Evolutionary conservation across 768 basidiomycete genomes (phyloP), one percentile per base, ranked within the genome.

Genomic region (Kwoniella europaea): DNA sequence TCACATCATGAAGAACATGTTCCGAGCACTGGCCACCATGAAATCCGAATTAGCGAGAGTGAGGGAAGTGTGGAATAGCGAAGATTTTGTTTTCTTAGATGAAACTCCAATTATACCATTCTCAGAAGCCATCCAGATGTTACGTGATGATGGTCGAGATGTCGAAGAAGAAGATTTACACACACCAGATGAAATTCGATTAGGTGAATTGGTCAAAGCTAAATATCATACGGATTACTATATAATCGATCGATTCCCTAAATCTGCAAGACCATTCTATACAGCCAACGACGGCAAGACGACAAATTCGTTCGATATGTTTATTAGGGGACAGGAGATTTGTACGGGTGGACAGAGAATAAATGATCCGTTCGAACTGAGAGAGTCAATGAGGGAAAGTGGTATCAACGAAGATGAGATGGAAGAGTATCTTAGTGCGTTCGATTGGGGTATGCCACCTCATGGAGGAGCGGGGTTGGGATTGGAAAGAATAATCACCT

Each of bases 261-360:
- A 93, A 85, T 91, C 87, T 29, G 88, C 97, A 63, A 91, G 95
- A 57, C 96, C 95, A 3, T 98, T 98, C 86, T 98, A 98, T 85
- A 98, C 95, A 58, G 97, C 97, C 94, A 87, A 88, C 67, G 91
- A 96, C 83, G 90, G 91, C 1, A 93, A 94, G 76, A 76, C 79
- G 72, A 66, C 96, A 50, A 97, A 98, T 84, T 97, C 95, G 20
- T 98, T 98, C 82, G 95, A 98, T 85, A 97, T 98, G 86, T 98
- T 98, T 88, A 94, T 98, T 91, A 89, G 95, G 24, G 95, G 95
- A 13, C 94, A 98, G 85, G 95, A 98, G 83, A 97, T 98, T 79
- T 88, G 97, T 53, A 97, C 96, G 1, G 95, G 95, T 16, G 95
- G 94, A 20, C 95, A 98, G 84, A 93, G 96, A 84, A 90, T 98